Evolutionary conservation across 345 rosid genomes (phyloP), one percentile per base, ranked within the genome.

Genomic region (Hevea brasiliensis): DNA sequence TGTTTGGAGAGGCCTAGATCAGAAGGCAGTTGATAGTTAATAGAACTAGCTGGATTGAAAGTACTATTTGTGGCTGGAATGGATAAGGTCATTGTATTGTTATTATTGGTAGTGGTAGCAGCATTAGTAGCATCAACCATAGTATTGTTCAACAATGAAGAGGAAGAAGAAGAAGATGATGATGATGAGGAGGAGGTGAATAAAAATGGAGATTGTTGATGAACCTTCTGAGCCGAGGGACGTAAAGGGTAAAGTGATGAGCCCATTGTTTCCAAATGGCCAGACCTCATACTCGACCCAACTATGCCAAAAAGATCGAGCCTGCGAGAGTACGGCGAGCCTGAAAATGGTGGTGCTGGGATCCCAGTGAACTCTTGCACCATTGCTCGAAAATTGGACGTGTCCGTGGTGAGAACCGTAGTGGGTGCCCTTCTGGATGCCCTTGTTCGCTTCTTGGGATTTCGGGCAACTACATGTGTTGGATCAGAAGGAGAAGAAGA

Each of bases 361-460:
- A 88, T 87, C 48, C 98, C 98, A 0, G 98, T 94, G 78, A 94
- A 94, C 68, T 94, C 98, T 76, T 94, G 98, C 73, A 94, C 98
- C 94, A 94, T 94, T 70, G 94, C 88, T 76, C 98, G 77, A 77
- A 94, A 94, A 80, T 94, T 94, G 6, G 90, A 83, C 7, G 98
- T 88, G 87, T 94, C 96, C 26, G 98, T 93, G 54, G 94, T 89
- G 50, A 93, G 89, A 75, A 93, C 89, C 0, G 98, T 90, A 56
- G 98, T 93, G 0, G 96, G 96, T 8, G 98, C 98, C 35, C 96
- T 79, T 68, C 98, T 85, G 11, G 98, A 91, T 8, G 97, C 94
- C 80, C 97, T 85, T 0, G 97, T 84, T 70, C 98, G 76, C 82
- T 93, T 93, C 83, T 87, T 92, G 20, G 97, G 89, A 82, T 92